Evolutionary conservation across 2,329 filamentous ascomycete genomes (phyloP), one percentile per base, ranked within the genome.

Genomic region (Cryoendolithus antarcticus): DNA sequence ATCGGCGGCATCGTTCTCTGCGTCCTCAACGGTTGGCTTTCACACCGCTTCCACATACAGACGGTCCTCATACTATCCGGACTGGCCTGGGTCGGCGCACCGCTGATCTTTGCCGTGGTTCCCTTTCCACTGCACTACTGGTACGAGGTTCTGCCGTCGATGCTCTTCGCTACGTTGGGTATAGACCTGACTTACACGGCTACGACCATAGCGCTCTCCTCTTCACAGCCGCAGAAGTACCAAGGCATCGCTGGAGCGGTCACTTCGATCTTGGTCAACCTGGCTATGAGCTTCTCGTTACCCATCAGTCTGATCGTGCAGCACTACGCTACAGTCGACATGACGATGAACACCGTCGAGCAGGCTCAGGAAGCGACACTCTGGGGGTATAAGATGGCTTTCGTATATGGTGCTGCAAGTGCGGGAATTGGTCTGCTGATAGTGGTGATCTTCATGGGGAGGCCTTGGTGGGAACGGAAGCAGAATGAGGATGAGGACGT

Each of bases 171-270:
- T 3, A 59, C 58, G 1, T 42, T 59, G 6, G 58, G 58, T 24
- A 53, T 58, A 38, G 58, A 61, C 40, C 41, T 60, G 5, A 61
- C 58, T 0, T 59, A 54, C 49, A 59, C 53, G n/a, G 45, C 61
- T 3, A 52, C 53, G 10, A 48, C 50, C 13, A 51, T 60, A 19
- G 58, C 57, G 42, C 41, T 60, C 9, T 53, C 55, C 2, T 42
- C 51, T 0, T 44, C 51, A 0, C 55, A 57, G 36, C 58, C 58
- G 4, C 46, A 52, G 12, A 43, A 50, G 7, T 54, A 54, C 15
- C 58, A 61, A 43, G 58, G 55, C 10, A 42, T 61, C 4, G 54
- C 54, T 3, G 58, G 58, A 13, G 58, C 58, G 1, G 48, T 61
- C 4, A 55, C 50, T 19, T 58, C 54, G 9, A 58, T 58, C 34